Percentiles rank a stretch among this genome's conserved stretches.
phyloP scores from a whole-genome alignment of 2,329 filamentous ascomycete genomes.

The Xylaria hypoxylon region DNA sequence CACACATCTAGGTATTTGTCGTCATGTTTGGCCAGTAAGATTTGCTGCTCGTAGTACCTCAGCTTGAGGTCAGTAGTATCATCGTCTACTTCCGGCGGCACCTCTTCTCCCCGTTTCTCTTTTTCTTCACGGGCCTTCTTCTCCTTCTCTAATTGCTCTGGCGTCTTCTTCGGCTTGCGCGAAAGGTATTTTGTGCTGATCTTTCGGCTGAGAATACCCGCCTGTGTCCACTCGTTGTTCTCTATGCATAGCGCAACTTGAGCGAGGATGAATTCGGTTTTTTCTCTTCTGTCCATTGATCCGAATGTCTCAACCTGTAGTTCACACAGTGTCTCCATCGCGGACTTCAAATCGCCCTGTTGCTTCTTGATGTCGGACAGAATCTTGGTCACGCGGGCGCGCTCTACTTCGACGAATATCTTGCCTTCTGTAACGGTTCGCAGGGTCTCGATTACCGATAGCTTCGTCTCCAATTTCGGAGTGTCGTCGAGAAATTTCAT shows the following conservation, averaged over 20 bases:
- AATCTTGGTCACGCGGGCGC: conserved; percentile 93
- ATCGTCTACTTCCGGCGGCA: conserved; percentile 80
- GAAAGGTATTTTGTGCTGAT: conserved; percentile 94
- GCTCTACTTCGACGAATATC: conserved; percentile 99
- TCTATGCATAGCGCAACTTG: conserved; percentile 96
- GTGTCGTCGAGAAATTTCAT: conserved; percentile 92
- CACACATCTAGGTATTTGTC: conserved; percentile 97
- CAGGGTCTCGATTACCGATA: conserved; percentile 93
- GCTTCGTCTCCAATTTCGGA: conserved; percentile 85
- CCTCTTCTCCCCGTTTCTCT: conserved; percentile 81
- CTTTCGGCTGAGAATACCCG: conserved; percentile 92
- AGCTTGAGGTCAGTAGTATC: conserved; percentile 97
- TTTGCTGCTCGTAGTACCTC: conserved; percentile 96
- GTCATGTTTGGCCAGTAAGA: conserved; percentile 94
- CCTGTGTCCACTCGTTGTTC: conserved; percentile 95
- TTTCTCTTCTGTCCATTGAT: conserved; percentile 96
- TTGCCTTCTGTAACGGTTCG: conserved; percentile 98
- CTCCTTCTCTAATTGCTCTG: conserved; percentile 91
- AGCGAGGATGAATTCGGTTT: conserved; percentile 98
- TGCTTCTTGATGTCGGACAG: conserved; percentile 97
- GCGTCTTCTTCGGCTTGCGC: conserved; percentile 89
- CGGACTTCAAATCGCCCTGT: conserved; percentile 90
- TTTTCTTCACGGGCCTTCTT: conserved; percentile 89
- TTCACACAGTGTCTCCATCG: conserved; percentile 94
- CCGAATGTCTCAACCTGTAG: conserved; percentile 99